These are phyloP conservation scores for Diaporthe sp. DNA, from an alignment of 2,329 filamentous ascomycete genomes.

Conservation along the genomic window DNA sequence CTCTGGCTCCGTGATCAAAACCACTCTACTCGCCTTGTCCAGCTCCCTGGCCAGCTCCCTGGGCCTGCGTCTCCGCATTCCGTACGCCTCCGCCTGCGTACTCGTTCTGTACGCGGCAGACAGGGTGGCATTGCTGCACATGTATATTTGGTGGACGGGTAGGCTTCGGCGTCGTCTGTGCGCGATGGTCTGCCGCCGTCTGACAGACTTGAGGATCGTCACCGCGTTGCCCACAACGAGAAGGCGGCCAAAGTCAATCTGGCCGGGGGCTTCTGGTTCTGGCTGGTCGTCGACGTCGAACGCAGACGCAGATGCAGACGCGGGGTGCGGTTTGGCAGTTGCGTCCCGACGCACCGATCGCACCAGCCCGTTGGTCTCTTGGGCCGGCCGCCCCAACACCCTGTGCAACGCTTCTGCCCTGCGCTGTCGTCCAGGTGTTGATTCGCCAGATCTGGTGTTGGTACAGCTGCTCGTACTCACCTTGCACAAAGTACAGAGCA, in stretches of 20 bases:
- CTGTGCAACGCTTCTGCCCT: conserved; percentile 4
- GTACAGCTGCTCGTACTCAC: too few species aligned
- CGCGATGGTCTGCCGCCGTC: neutral
- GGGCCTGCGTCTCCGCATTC: neutral
- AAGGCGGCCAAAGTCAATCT: conserved; percentile 15
- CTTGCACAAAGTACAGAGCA: neutral
- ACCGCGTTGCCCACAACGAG: conserved; percentile 11
- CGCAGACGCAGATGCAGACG: neutral
- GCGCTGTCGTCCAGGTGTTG: neutral
- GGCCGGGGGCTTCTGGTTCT: neutral
- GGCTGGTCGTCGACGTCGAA: neutral
- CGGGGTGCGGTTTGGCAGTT: conserved; percentile 14
- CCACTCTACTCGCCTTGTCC: neutral
- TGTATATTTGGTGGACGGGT: neutral
- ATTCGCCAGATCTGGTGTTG: conserved; percentile 7
- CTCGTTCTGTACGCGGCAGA: neutral
- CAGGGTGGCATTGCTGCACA: neutral
- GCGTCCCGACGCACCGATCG: neutral
- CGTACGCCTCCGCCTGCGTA: neutral
- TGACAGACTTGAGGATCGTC: neutral
- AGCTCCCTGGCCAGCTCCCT: neutral
- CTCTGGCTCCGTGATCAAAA: conserved; percentile 12
- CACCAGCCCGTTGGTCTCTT: conserved; percentile 12
- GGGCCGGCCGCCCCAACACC: neutral
- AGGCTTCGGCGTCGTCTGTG: neutral